A percentile compares a stretch with the other conserved stretches of the same genome.
These are phyloP conservation scores for Lentinula raphanica DNA, from an alignment of 768 basidiomycete species.

Conservation along the genomic window DNA sequence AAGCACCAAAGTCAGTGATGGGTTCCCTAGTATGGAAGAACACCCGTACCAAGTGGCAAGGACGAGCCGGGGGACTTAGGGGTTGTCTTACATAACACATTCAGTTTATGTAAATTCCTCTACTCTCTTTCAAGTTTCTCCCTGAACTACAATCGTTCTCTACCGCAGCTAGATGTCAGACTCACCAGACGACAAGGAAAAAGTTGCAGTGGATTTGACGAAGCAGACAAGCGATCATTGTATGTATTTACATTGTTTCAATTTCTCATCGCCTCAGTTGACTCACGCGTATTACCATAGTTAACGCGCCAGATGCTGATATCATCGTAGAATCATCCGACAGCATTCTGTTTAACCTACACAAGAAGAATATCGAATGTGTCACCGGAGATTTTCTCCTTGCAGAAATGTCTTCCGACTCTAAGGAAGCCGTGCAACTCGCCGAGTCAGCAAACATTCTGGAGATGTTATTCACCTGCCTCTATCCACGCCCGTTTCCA, in stretches of 20 bases:
- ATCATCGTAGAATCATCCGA: conserved; percentile 5
- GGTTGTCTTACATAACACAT: too few relatives aligned
- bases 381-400: not conserved
- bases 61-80: too few relatives aligned
- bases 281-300: not conserved
- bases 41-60: too few relatives aligned
- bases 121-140: too few relatives aligned
- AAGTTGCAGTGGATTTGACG: not conserved
- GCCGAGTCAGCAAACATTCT: conserved; percentile 5
- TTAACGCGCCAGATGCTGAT: conserved; percentile 2
- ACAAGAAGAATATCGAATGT: conserved; percentile 6
- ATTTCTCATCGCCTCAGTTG: not conserved
- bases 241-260: not conserved
- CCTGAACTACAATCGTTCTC: too few relatives aligned
- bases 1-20: too few relatives aligned
- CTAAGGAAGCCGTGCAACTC: not conserved
- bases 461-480: conserved; percentile 5
- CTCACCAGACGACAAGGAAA: not conserved
- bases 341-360: not conserved
- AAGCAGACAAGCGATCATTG: not conserved
- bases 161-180: too few relatives aligned
- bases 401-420: not conserved
- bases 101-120: too few relatives aligned
- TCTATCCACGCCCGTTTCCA: conserved; percentile 8
- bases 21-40: too few relatives aligned